A percentile compares a stretch with the other conserved stretches of the same genome.
phyloP scores from a whole-genome alignment of 495 filamentous ascomycete species.

The Lentithecium fluviatile region DNA sequence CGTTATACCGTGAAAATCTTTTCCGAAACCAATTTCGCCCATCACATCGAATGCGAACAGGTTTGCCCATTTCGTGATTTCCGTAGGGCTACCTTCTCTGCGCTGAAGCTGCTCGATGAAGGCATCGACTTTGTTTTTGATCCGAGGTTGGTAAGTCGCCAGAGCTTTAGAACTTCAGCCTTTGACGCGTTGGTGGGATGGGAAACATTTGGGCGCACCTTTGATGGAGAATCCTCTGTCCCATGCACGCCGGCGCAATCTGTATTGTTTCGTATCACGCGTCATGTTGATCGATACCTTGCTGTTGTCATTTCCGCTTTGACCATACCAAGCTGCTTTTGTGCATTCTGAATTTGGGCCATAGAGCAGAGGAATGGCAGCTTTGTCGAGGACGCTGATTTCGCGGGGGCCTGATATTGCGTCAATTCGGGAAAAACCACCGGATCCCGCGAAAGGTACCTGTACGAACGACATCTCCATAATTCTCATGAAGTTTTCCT shows the following conservation, averaged over 20 bases:
- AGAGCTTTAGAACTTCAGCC: conserved; percentile 1
- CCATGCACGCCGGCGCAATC: conserved; percentile 14
- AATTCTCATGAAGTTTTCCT: conserved; percentile 14
- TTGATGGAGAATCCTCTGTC: conserved; percentile 15
- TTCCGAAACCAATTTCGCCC: conserved; percentile 43
- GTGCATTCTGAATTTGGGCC: conserved; percentile 38
- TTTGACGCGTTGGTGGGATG: background rate
- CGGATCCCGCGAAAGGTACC: conserved; percentile 3
- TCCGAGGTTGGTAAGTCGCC: conserved; percentile 11
- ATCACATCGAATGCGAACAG: conserved; percentile 45
- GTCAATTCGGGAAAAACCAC: background rate
- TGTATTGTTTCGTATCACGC: conserved; percentile 37
- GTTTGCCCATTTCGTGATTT: conserved; percentile 44
- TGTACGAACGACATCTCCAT: conserved; percentile 30
- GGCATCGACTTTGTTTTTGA: conserved; percentile 9
- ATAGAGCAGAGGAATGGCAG: conserved; percentile 41
- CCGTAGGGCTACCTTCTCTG: conserved; percentile 29
- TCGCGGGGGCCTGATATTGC: conserved; percentile 12
- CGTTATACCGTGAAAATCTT: conserved; percentile 41
- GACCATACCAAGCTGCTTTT: conserved; percentile 48
- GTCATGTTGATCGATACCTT: conserved; percentile 43
- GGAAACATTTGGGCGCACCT: conserved; percentile 1
- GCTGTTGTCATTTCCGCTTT: conserved; percentile 35
- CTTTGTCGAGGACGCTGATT: conserved; percentile 45
- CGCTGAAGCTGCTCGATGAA: conserved; percentile 12